Evolutionary conservation across 306 rosid species (phyloP).

Genomic region (Vigna mungo): DNA sequence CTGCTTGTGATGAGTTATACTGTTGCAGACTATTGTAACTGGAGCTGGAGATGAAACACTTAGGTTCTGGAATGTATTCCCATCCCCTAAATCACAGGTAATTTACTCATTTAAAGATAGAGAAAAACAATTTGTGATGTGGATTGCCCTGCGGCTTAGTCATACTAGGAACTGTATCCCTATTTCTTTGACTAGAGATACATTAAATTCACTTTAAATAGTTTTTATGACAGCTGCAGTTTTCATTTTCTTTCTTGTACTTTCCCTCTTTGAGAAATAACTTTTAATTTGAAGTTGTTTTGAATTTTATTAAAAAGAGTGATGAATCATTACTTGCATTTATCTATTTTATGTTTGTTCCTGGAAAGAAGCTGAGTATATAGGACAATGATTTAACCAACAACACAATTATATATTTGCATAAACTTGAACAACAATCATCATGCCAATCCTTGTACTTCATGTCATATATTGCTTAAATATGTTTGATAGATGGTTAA

Average conservation of each 20-base stretch:
- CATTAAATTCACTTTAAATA: conserved; percentile 11
- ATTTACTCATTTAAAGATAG: conserved; percentile 36
- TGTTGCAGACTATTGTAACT: conserved; percentile 92
- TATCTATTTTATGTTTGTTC: not conserved
- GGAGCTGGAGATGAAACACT: conserved; percentile 99
- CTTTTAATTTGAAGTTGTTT: not conserved
- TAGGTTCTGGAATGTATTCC: conserved; percentile 97
- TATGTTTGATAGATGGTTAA: conserved; percentile 27
- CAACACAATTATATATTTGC: not conserved
- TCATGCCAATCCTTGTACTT: conserved; percentile 2
- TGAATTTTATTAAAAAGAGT: not conserved
- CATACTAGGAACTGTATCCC: not conserved
- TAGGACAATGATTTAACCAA: conserved; percentile 4
- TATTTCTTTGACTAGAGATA: not conserved
- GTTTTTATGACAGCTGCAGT: not conserved
- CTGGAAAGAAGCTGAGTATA: not conserved
- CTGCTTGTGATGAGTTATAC: conserved; percentile 26
- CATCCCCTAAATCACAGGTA: conserved; percentile 99
- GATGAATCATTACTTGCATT: conserved; percentile 11
- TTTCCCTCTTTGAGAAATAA: conserved; percentile 10
- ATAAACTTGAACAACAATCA: not conserved
- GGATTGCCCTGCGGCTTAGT: conserved; percentile 11
- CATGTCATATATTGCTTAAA: conserved; percentile 15
- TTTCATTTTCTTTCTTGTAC: conserved; percentile 12
- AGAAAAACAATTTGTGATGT: not conserved